phyloP scores from a whole-genome alignment of 768 basidiomycete species.

The Heimioporus sp. region DNA sequence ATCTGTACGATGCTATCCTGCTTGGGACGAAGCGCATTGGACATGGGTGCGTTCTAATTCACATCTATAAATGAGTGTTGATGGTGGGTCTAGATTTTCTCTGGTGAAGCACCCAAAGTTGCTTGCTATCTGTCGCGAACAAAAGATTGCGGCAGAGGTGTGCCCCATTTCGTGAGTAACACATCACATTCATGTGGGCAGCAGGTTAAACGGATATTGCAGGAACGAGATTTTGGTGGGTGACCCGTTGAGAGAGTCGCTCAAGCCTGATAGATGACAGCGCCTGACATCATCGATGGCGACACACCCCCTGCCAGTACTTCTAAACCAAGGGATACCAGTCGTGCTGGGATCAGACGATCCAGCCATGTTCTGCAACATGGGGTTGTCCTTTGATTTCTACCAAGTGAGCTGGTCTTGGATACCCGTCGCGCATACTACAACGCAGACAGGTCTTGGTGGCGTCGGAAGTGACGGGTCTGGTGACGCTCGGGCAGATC shows the following conservation, averaged over 20 bases:
- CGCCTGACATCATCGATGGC: slow-evolving; percentile 75
- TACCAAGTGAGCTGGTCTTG: slow-evolving; percentile 49
- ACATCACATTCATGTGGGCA: not conserved
- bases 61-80: not conserved
- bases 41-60: slow-evolving; percentile 36
- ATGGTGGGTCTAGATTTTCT: slow-evolving; percentile 33
- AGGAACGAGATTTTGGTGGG: slow-evolving; percentile 71
- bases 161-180: slow-evolving; percentile 47
- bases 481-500: slow-evolving; percentile 55
- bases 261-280: slow-evolving; percentile 28
- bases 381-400: slow-evolving; percentile 74
- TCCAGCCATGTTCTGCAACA: slow-evolving; percentile 69
- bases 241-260: not conserved
- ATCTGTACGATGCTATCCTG: slow-evolving; percentile 48
- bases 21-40: slow-evolving; percentile 52
- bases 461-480: slow-evolving; percentile 60
- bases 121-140: slow-evolving; percentile 42
- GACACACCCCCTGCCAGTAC: slow-evolving; percentile 64
- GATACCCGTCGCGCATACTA: not conserved
- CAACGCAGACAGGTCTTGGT: slow-evolving; percentile 49
- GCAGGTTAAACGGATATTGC: not conserved
- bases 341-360: slow-evolving; percentile 72
- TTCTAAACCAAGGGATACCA: slow-evolving; percentile 68
- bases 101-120: slow-evolving; percentile 46
- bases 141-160: slow-evolving; percentile 41